Conservation (phyloP, 371 early-diverging fungal genomes). For the Mortierella sp. region DNA sequence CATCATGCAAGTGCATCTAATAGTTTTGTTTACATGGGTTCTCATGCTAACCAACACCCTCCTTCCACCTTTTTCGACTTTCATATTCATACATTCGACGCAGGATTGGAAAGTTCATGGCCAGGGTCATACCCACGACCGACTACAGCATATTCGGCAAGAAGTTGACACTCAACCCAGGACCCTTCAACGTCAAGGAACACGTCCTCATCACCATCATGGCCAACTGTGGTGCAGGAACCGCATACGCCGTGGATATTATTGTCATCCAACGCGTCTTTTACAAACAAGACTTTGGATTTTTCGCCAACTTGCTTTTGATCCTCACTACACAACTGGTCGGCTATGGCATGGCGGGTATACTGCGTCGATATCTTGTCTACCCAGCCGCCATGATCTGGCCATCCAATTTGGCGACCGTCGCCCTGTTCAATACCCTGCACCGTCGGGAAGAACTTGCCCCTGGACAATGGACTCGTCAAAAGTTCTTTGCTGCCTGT, state of each 20-base stretch:
- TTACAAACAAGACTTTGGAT: constrained; percentile 75
- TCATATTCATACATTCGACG: not conserved
- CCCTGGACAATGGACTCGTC: constrained; percentile 48
- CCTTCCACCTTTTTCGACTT: not conserved
- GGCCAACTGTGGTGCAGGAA: constrained; percentile 68
- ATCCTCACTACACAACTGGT: constrained; percentile 80
- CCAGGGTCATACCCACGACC: constrained; percentile 72
- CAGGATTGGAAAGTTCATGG: constrained; percentile 68
- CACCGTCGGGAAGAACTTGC: constrained; percentile 69
- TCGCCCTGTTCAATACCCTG: constrained; percentile 81
- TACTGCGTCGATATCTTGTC: constrained; percentile 81
- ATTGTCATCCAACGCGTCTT: constrained; percentile 78
- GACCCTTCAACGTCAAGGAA: constrained; percentile 85
- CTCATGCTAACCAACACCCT: not conserved
- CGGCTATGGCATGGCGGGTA: constrained; percentile 92
- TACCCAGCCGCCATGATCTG: constrained; percentile 89
- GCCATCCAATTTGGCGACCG: constrained; percentile 83
- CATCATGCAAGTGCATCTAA: not conserved
- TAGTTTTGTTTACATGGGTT: not conserved
- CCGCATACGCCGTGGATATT: constrained; percentile 82
- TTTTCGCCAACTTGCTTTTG: constrained; percentile 69
- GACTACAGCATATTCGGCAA: constrained; percentile 70
- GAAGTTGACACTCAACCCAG: constrained; percentile 75
- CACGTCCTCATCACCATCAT: constrained; percentile 75
- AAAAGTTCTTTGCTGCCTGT: constrained; percentile 75